A percentile compares a stretch with the other conserved stretches of the same genome.
Evolutionary conservation across 164 flowering plant genomes (phyloP).

Genomic region (Protea cynaroides): DNA sequence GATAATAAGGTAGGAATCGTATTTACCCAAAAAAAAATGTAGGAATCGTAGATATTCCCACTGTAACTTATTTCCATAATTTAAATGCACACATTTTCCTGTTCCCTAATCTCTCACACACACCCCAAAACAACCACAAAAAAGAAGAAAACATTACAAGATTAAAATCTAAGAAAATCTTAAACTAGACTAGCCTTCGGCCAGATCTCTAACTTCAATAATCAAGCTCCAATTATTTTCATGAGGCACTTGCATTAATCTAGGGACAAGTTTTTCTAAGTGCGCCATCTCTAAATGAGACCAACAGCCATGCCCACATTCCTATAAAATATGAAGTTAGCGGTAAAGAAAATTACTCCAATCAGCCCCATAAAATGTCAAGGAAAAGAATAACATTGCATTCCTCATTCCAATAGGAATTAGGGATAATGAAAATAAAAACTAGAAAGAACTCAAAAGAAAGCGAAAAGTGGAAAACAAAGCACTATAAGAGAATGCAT

Average conservation of each 20-base stretch:
- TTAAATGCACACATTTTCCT: too few species aligned
- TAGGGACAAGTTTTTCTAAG: background rate
- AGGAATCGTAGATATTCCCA: background rate
- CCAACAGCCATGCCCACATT: background rate
- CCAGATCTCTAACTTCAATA: background rate
- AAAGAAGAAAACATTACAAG: background rate
- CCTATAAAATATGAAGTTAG: background rate
- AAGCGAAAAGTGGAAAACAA: background rate
- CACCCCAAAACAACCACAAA: background rate
- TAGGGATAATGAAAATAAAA: background rate
- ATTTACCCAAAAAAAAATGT: too few species aligned
- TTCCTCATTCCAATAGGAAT: background rate
- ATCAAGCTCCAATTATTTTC: background rate
- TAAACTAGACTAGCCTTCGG: background rate
- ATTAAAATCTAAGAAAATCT: background rate
- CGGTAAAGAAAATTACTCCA: background rate
- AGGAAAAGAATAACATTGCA: background rate
- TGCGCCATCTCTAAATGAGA: background rate
- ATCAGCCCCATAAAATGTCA: background rate
- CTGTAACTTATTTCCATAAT: too few species aligned
- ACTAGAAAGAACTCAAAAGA: background rate
- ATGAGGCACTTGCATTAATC: background rate
- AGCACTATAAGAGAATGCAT: background rate
- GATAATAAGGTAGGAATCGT: background rate
- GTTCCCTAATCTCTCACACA: too few species aligned